These are phyloP conservation scores for Lodderomyces beijingensis DNA, from an alignment of 1,139 yeast genomes.

Conservation along the genomic window DNA sequence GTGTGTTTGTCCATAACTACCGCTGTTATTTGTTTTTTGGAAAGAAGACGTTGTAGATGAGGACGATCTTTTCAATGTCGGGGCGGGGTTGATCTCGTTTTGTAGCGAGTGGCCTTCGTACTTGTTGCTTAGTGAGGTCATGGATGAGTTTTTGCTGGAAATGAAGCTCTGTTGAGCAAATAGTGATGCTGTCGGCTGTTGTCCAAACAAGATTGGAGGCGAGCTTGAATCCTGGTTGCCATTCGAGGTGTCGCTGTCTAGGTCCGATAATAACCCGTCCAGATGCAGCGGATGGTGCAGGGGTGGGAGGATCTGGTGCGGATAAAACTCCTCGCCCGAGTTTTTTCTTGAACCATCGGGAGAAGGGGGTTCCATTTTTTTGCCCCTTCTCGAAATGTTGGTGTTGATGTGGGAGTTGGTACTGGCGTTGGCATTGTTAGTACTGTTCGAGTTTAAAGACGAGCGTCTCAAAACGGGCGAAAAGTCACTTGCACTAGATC, in stretches of 20 bases:
- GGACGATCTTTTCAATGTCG: conserved; percentile 16
- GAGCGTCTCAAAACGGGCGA: conserved; percentile 4
- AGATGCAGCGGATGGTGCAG: too few relatives aligned
- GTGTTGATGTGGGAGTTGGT: conserved; percentile 1
- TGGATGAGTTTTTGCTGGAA: conserved; percentile 12
- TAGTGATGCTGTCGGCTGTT: conserved; percentile 7
- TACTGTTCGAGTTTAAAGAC: conserved; percentile 1
- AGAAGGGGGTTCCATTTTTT: conserved; percentile 5
- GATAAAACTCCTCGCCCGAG: too few relatives aligned
- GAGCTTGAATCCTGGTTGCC: conserved; percentile 6
- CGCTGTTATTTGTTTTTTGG: conserved; percentile 20
- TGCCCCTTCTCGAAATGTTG: too few relatives aligned
- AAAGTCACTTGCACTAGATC: conserved; percentile 4
- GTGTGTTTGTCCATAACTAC: conserved; percentile 8
- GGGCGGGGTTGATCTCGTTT: conserved; percentile 15
- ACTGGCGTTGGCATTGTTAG: conserved; percentile 1
- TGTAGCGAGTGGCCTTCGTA: conserved; percentile 26
- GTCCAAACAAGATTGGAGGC: conserved; percentile 7
- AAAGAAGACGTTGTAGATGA: conserved; percentile 14
- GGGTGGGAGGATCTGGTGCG: too few relatives aligned
- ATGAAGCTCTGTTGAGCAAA: conserved; percentile 8
- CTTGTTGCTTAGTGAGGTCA: conserved; percentile 21
- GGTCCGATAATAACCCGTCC: conserved; percentile 9
- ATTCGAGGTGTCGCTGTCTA: conserved; percentile 10
- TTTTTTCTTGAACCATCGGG: conserved; percentile 1